phyloP scores from a whole-genome alignment of 345 rosid species.

The Microcos paniculata region DNA sequence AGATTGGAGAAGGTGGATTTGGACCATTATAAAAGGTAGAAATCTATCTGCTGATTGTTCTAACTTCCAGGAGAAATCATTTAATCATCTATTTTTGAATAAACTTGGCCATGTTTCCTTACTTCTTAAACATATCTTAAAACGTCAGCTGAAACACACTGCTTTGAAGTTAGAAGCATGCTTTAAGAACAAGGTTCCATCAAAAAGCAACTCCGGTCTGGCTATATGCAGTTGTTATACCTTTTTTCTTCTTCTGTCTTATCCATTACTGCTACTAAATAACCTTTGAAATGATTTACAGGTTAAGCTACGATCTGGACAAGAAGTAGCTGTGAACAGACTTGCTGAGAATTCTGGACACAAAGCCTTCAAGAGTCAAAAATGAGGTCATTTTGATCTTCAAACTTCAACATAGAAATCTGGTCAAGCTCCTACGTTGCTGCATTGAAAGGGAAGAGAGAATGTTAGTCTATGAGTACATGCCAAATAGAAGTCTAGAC shows the following conservation, averaged over 20 bases:
- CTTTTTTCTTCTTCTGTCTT: not conserved
- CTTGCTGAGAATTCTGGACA: constrained; percentile 24
- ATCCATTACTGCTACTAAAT: not conserved
- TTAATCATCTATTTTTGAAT: no score
- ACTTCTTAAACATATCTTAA: no score
- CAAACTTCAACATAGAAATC: constrained; percentile 36
- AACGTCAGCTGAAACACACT: no score
- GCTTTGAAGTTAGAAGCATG: no score
- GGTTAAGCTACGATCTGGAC: constrained; percentile 26
- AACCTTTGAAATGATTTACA: not conserved
- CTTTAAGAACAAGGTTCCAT: no score
- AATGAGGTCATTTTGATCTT: constrained; percentile 30
- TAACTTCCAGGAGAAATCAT: no score
- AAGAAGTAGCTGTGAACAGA: constrained; percentile 34
- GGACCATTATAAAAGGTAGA: constrained; percentile 46
- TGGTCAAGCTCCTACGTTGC: constrained; percentile 31
- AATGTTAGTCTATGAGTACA: constrained; percentile 28
- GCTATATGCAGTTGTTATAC: no score
- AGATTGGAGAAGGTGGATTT: constrained; percentile 34
- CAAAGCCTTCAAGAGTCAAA: constrained; percentile 33
- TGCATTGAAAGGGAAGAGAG: constrained; percentile 30
- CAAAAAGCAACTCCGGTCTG: no score
- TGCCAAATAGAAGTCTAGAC: constrained; percentile 32
- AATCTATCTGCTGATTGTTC: not conserved
- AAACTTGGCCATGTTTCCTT: not conserved